Base-by-base conservation (phyloP, 805 yeast species). In the Candida boidinii region DNA sequence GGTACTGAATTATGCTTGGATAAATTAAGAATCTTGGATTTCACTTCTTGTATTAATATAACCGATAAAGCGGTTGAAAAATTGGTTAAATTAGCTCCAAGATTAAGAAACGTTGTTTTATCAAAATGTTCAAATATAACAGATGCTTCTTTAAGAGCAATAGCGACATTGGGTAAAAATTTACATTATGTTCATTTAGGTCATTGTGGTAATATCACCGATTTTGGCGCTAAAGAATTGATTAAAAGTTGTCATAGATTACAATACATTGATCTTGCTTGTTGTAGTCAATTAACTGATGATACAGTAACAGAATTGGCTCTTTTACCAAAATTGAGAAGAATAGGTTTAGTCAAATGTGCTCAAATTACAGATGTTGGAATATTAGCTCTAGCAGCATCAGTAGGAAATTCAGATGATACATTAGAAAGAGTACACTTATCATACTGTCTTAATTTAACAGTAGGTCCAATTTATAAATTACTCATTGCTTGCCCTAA, bases 291-390 rank as follows among this genome's bases (percentile, higher is more conserved):
- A 53, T 66, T 90, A 34, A 87, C 97, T 2, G 85, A 92, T 59
- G 71, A 75, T 46, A 76, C 95, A 1, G 71, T 92, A 26, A 68
- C 73, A 26, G 94, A 80, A 47, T 62, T 90, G 41, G 73, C 94
- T 3, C 73, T 72, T 29, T 64, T 90, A 43, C 85, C 94, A 7
- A 76, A 80, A 48, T 66, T 90, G 45, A 73, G 92, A 46, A 73
- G 98, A 56, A 87, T 90, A 29, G 98, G 98, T 0, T 64, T 90
- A 31, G 98, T 92, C 17, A 90, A 88, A 54, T 90, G 98, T 56
- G 70, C 74, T 14, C 76, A 82, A 49, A 85, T 90, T 44, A 81
- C 94, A 4, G 96, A 90, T 54, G 75, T 71, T 30, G 96, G 97
- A 2, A 69, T 82, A 32, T 62, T 70, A 42, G 79, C 73, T 43